Conservation (phyloP, 345 rosid genomes). For the Streptanthus diversifolius region DNA sequence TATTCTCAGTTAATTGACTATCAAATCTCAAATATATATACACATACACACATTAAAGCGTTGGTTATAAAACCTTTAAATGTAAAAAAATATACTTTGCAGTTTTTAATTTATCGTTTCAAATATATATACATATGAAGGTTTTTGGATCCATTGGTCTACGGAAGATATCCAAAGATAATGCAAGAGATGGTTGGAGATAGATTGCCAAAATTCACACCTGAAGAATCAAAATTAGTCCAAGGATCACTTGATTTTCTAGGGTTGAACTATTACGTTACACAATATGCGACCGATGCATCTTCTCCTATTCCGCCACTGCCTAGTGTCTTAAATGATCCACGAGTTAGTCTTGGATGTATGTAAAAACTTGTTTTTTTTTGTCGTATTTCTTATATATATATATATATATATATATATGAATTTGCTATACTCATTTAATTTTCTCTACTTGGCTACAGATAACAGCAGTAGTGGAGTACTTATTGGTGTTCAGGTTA, state of each 20-base stretch:
- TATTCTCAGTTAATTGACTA: not conserved
- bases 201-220: conserved; percentile 10
- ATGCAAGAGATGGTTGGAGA: not conserved
- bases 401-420: not conserved
- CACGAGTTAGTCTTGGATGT: conserved; percentile 17
- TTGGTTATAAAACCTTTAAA: not conserved
- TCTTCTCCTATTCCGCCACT: not conserved
- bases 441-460: not conserved
- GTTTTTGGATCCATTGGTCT: conserved; percentile 17
- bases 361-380: not conserved
- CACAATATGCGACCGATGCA: conserved; percentile 17
- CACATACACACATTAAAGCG: not conserved
- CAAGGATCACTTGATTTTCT: conserved; percentile 33
- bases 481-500: conserved; percentile 23
- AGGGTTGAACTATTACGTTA: conserved; percentile 27
- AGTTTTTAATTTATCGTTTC: not conserved
- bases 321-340: conserved; percentile 4
- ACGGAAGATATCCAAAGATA: conserved; percentile 15
- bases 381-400: too few relatives aligned
- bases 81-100: not conserved
- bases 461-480: not conserved
- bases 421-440: not conserved
- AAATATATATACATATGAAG: too few relatives aligned
- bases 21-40: not conserved
- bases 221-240: not conserved